phyloP scores from a whole-genome alignment of 495 filamentous ascomycete species.

The Cladorrhinum samala region DNA sequence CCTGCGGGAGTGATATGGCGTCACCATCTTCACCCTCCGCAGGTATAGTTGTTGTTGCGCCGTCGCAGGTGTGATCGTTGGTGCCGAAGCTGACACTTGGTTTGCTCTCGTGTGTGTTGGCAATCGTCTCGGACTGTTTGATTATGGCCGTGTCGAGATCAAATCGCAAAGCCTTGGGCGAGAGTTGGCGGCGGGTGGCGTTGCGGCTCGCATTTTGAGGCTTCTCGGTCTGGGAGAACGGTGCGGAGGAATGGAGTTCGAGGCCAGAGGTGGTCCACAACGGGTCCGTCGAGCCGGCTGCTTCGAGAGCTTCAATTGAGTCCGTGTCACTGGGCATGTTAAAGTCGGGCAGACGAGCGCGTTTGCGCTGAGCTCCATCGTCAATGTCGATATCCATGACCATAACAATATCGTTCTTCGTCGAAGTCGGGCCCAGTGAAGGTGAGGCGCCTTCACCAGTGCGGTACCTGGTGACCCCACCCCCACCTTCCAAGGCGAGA shows the following conservation, averaged over 20 bases:
- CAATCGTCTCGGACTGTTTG: slow-evolving; percentile 20
- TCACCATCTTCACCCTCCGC: too few relatives aligned
- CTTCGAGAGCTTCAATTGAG: too few relatives aligned
- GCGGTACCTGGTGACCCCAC: slow-evolving; percentile 26
- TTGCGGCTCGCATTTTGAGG: background rate
- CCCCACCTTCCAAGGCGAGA: slow-evolving; percentile 50
- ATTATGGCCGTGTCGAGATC: slow-evolving; percentile 27
- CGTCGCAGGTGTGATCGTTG: slow-evolving; percentile 7
- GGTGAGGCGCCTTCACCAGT: slow-evolving; percentile 24
- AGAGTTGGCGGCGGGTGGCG: background rate
- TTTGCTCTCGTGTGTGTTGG: slow-evolving; percentile 6
- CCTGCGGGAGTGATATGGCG: too few relatives aligned
- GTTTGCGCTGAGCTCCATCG: background rate
- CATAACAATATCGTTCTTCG: slow-evolving; percentile 11
- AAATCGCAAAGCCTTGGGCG: slow-evolving; percentile 9
- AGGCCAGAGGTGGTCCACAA: too few relatives aligned
- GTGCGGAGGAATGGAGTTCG: too few relatives aligned
- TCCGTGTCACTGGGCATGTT: slow-evolving; percentile 14
- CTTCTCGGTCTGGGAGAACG: too few relatives aligned
- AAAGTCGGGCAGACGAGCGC: slow-evolving; percentile 17
- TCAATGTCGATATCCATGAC: slow-evolving; percentile 3
- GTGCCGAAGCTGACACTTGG: slow-evolving; percentile 4
- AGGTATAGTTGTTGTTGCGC: too few relatives aligned
- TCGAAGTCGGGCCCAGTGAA: slow-evolving; percentile 17
- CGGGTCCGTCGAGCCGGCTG: too few relatives aligned